These are phyloP conservation scores for Xylaria sp. DNA, from an alignment of 2,329 filamentous ascomycete genomes.

Conservation along the genomic window DNA sequence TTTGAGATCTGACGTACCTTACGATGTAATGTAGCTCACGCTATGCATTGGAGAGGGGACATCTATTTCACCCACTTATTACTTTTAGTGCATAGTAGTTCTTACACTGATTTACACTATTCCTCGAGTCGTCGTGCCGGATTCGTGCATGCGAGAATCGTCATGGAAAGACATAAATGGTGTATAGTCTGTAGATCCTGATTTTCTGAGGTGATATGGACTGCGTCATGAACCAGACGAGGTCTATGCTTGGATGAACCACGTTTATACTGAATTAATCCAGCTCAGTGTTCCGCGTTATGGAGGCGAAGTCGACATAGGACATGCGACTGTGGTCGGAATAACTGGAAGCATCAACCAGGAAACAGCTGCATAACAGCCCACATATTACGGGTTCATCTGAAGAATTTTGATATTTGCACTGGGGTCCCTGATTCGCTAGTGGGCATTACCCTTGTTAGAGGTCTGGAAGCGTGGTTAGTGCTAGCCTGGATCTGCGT, in stretches of 20 bases:
- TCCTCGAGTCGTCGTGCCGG: neutral
- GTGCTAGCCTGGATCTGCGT: slow-evolving; percentile 8
- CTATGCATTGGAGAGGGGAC: neutral
- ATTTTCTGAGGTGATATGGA: slow-evolving; percentile 8
- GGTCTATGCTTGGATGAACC: slow-evolving; percentile 10
- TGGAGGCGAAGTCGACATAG: slow-evolving; percentile 3
- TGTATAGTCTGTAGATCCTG: slow-evolving; percentile 19
- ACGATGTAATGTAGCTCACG: neutral
- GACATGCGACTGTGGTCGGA: neutral
- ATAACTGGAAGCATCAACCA: neutral
- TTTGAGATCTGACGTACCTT: neutral
- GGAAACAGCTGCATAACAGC: slow-evolving; percentile 18
- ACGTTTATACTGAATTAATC: slow-evolving; percentile 2
- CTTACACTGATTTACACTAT: neutral
- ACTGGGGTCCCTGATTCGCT: neutral
- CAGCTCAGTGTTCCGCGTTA: neutral
- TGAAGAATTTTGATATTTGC: slow-evolving; percentile 7
- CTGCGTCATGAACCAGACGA: slow-evolving; percentile 5
- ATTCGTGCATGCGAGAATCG: slow-evolving; percentile 6
- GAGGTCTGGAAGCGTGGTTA: slow-evolving; percentile 7
- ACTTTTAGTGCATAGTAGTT: neutral
- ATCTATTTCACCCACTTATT: slow-evolving; percentile 1
- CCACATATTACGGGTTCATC: slow-evolving; percentile 12
- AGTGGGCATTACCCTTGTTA: neutral
- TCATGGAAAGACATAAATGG: slow-evolving; percentile 7